Evolutionary conservation across 306 rosid species (phyloP).

Genomic region (Gastrolobium bilobum): DNA sequence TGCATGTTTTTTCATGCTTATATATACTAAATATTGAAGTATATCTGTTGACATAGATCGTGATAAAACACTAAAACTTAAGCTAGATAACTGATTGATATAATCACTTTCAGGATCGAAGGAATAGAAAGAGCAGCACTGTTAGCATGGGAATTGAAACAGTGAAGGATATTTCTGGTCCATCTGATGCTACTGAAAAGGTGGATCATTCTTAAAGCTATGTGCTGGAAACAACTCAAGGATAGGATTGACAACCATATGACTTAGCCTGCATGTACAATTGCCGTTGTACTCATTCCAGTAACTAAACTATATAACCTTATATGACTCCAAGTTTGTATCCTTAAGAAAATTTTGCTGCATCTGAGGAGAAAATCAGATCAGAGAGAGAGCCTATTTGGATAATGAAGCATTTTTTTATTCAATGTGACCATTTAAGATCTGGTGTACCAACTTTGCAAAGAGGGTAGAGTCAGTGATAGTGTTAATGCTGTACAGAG

Average conservation of each 20-base stretch:
- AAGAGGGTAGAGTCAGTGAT: constrained; percentile 46
- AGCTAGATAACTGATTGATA: constrained; percentile 30
- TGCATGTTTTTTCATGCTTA: constrained; percentile 13
- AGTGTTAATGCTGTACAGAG: constrained; percentile 63
- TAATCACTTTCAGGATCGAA: constrained; percentile 76
- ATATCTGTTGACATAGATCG: background rate
- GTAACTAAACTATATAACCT: constrained; percentile 52
- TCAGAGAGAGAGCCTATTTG: constrained; percentile 56
- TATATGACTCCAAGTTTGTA: constrained; percentile 55
- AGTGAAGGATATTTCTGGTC: constrained; percentile 64
- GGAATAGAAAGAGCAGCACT: constrained; percentile 79
- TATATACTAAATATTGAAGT: background rate
- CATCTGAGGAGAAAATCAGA: constrained; percentile 53
- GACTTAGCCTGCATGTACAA: constrained; percentile 45
- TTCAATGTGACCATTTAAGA: constrained; percentile 54
- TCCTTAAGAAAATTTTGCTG: constrained; percentile 36
- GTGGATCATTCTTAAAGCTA: constrained; percentile 55
- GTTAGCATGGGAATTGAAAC: constrained; percentile 82
- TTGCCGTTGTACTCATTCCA: constrained; percentile 44
- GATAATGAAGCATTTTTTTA: constrained; percentile 48
- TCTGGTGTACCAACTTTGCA: constrained; percentile 43
- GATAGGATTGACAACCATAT: constrained; percentile 63
- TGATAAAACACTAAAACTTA: background rate
- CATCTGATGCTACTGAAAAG: constrained; percentile 59
- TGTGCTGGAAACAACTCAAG: constrained; percentile 56